These are phyloP conservation scores for Golubevia sp. DNA, from an alignment of 1,284 basidiomycete species.

Conservation along the genomic window DNA sequence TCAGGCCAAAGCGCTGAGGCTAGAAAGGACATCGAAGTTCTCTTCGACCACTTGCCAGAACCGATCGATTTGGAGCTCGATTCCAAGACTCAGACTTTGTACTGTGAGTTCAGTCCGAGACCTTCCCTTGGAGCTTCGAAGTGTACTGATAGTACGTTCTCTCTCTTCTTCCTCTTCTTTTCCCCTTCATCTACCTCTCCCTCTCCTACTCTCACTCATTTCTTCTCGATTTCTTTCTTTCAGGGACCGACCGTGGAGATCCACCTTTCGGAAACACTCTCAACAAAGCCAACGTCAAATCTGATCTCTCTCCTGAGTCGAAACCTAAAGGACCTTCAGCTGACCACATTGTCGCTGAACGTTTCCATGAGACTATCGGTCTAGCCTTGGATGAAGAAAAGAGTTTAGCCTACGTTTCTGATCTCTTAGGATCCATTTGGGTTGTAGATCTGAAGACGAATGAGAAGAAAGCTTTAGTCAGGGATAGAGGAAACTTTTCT, in stretches of 20 bases:
- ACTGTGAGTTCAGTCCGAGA: not conserved
- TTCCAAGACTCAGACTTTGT: constrained; percentile 1
- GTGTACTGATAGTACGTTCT: too few relatives aligned
- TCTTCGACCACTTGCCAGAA: constrained; percentile 7
- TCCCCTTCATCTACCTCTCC: too few relatives aligned
- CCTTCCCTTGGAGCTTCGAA: too few relatives aligned
- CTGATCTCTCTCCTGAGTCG: not conserved
- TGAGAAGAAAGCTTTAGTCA: not conserved
- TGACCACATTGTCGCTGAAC: constrained; percentile 62
- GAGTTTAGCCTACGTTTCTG: constrained; percentile 7
- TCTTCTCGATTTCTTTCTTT: too few relatives aligned
- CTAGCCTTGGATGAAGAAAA: constrained; percentile 6
- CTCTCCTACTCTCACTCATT: too few relatives aligned
- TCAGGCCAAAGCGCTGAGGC: not conserved
- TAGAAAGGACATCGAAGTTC: constrained; percentile 7
- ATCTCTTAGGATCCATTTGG: constrained; percentile 7
- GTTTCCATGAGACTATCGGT: constrained; percentile 70
- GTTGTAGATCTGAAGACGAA: not conserved
- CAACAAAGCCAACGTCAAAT: not conserved
- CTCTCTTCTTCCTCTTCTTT: too few relatives aligned
- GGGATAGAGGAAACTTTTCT: not conserved
- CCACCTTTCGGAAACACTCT: not conserved
- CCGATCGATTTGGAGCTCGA: constrained; percentile 8
- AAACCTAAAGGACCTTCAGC: not conserved
- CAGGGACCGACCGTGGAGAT: constrained; percentile 10